Evolutionary conservation across 192 early-diverging fungal genomes (phyloP), one percentile per base, ranked within the genome.

Genomic region (Backusella mclennaniae): DNA sequence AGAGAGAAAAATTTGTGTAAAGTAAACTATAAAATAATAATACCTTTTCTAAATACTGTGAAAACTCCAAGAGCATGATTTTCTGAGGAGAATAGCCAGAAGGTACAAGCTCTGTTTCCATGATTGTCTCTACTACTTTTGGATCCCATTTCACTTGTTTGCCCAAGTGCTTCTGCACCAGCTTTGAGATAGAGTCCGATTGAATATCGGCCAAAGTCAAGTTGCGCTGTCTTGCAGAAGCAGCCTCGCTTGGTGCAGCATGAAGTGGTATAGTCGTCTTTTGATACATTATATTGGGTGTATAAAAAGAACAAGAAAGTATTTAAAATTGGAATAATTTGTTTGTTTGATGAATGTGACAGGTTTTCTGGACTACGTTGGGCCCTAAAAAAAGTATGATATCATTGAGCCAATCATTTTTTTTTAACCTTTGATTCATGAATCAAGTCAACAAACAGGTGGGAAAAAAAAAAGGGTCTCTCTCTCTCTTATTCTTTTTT

Each of bases 21-120:
- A 44, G 5, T 3, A 44, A 44, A 44, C 39, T 44, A 44, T 44
- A 15, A 66, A 46, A 39, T 12, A 3, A 71, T 52, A 12, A 38
- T 84, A 89, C 89, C 84, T 89, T 91, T 84, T 92, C 95, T 35
- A 96, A 78, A 77, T 95, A 96, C 33, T 94, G 93, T 46, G 84
- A 90, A 66, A 89, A 87, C 71, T 96, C 95, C 35, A 96, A 80
- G 19, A 96, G 81, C 72, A 90, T 88, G 15, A 94, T 33, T 53
- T 92, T 92, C 26, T 84, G 81, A 15, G 87, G 53, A n/a, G 86
- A 84, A 69, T 88, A 92, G 15, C 80, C 71, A 31, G 77, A 80
- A 38, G 74, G 75, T 42, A 85, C 78, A 3, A 95, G 80, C 67
- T 94, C 86, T 6, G 88, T 84, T 8, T 82, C 71, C 79, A 90